Evolutionary conservation across 805 yeast species (phyloP).

Genomic region (Saccharomycopsis guyanensis): DNA sequence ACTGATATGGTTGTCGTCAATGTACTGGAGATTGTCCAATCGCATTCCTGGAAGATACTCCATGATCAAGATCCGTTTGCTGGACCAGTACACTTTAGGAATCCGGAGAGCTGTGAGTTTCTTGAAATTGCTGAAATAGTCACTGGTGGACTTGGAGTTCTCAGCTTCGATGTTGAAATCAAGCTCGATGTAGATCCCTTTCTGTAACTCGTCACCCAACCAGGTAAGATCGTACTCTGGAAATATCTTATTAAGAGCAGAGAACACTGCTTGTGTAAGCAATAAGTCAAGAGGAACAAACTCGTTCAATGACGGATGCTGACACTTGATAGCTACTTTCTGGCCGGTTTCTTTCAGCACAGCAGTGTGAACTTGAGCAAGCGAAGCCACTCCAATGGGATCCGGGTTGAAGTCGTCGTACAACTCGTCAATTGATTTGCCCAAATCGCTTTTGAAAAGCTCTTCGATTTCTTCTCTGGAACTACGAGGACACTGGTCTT

Average conservation of each 20-base stretch:
- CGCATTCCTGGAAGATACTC: conserved; percentile 79
- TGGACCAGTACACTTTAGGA: conserved; percentile 63
- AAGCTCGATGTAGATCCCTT: conserved; percentile 82
- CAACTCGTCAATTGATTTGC: conserved; percentile 47
- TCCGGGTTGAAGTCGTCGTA: conserved; percentile 57
- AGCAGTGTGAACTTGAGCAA: conserved; percentile 93
- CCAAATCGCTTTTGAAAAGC: conserved; percentile 66
- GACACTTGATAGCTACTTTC: conserved; percentile 88
- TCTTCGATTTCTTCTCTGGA: conserved; percentile 57
- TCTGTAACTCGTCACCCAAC: conserved; percentile 90
- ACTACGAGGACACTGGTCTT: conserved; percentile 82
- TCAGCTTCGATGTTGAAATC: conserved; percentile 82
- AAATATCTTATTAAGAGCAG: conserved; percentile 64
- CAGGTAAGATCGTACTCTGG: conserved; percentile 92
- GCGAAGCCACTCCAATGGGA: conserved; percentile 93
- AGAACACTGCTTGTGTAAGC: conserved; percentile 70
- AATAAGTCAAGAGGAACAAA: conserved; percentile 87
- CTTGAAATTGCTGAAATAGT: conserved; percentile 52
- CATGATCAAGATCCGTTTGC: conserved; percentile 74
- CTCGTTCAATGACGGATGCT: conserved; percentile 80
- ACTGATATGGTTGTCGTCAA: conserved; percentile 57
- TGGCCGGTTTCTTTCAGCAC: conserved; percentile 48
- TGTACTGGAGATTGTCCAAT: conserved; percentile 63
- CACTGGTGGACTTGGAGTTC: conserved; percentile 65
- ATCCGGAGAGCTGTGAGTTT: conserved; percentile 67